phyloP scores from a whole-genome alignment of 257 asterid species.

The Anisodus acutangulus region DNA sequence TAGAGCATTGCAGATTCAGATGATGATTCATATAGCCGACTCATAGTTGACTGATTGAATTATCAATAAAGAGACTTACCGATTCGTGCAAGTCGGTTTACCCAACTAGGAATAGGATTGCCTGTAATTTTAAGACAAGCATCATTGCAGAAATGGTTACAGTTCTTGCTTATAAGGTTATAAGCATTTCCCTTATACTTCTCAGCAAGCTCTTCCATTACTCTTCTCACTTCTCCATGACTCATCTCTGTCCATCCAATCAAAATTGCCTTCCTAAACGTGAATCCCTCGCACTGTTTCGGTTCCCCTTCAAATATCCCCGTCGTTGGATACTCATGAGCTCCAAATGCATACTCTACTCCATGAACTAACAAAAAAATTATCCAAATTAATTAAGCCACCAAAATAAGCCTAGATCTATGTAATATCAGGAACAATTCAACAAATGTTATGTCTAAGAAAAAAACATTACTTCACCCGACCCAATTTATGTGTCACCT shows the following conservation, averaged over 20 bases:
- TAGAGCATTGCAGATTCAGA: neutral
- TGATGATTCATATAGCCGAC: neutral
- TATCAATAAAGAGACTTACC: conserved; percentile 28
- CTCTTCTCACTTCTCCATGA: conserved; percentile 38
- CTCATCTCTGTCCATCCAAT: conserved; percentile 57
- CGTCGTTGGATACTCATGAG: conserved; percentile 53
- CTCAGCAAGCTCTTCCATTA: conserved; percentile 49
- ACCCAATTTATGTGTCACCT: no score
- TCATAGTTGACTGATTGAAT: neutral
- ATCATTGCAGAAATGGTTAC: conserved; percentile 59
- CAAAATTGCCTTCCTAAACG: conserved; percentile 55
- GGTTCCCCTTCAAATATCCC: conserved; percentile 65
- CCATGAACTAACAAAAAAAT: conserved; percentile 46
- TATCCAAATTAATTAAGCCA: neutral
- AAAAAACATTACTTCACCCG: neutral
- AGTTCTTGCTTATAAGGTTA: conserved; percentile 50
- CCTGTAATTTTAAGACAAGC: conserved; percentile 49
- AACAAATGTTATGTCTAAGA: neutral
- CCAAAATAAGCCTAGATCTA: conserved; percentile 12
- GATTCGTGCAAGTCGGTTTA: conserved; percentile 56
- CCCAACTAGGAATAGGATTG: conserved; percentile 53
- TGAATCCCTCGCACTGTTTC: conserved; percentile 53
- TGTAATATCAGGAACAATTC: neutral
- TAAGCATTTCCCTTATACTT: conserved; percentile 52
- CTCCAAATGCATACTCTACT: conserved; percentile 60